Conservation (phyloP, 2,329 filamentous ascomycete genomes). For the Macrophomina tecta region DNA sequence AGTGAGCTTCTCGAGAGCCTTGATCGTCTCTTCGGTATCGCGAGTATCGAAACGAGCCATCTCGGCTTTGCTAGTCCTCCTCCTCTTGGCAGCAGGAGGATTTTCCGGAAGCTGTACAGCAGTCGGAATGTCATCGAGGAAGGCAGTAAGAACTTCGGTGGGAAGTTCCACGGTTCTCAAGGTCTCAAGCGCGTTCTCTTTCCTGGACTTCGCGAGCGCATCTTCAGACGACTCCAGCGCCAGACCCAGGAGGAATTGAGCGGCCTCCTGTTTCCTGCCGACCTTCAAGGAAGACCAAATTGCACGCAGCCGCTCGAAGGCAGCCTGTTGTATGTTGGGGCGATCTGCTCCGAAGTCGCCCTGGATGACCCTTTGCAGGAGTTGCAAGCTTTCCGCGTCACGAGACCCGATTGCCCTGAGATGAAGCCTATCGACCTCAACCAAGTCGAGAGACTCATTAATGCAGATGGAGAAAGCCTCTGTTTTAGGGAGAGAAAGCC, state of each 20-base stretch:
- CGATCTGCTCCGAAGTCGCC: constrained; percentile 52
- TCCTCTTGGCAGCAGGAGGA: constrained; percentile 76
- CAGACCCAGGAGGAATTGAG: constrained; percentile 67
- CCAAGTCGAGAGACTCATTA: constrained; percentile 54
- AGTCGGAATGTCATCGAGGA: constrained; percentile 76
- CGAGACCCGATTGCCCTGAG: constrained; percentile 61
- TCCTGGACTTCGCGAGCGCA: constrained; percentile 45
- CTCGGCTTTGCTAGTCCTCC: constrained; percentile 77
- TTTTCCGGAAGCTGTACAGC: constrained; percentile 75
- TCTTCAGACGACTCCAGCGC: constrained; percentile 54
- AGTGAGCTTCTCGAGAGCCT: constrained; percentile 76
- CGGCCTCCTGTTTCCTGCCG: constrained; percentile 64
- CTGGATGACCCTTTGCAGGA: constrained; percentile 59
- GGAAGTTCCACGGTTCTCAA: constrained; percentile 76
- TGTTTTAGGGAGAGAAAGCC: constrained; percentile 63
- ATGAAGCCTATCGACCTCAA: constrained; percentile 60
- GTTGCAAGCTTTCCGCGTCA: constrained; percentile 63
- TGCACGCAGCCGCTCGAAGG: constrained; percentile 71
- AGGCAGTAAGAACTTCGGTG: constrained; percentile 72
- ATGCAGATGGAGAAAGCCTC: constrained; percentile 59
- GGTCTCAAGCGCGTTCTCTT: constrained; percentile 69
- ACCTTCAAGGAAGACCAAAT: constrained; percentile 77
- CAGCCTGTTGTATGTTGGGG: constrained; percentile 64
- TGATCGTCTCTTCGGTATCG: constrained; percentile 69
- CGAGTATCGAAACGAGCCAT: constrained; percentile 66